Conservation (phyloP, 352 stramenopile species). For the Phytophthora europaea region DNA sequence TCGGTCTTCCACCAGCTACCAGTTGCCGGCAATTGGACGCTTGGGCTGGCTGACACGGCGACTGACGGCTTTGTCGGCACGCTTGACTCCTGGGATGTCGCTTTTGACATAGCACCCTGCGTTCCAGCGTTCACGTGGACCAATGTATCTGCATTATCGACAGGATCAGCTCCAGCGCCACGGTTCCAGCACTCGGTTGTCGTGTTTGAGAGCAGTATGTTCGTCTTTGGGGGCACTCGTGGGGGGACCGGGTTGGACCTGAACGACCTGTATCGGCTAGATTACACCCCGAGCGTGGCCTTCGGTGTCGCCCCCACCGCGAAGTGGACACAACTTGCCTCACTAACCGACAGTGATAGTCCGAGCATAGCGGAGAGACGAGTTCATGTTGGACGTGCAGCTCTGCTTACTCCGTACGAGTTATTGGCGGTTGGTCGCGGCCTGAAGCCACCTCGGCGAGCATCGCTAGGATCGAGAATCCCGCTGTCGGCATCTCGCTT, state of each 20-base stretch:
- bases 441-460: conserved; percentile 31
- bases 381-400: conserved; percentile 41
- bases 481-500: conserved; percentile 33
- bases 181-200: conserved; percentile 74
- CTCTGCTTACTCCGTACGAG: conserved; percentile 61
- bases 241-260: conserved; percentile 41
- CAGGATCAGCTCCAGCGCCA: conserved; percentile 49
- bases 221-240: conserved; percentile 68
- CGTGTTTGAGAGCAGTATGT: conserved; percentile 70
- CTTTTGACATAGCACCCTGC: conserved; percentile 64
- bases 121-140: conserved; percentile 67
- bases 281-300: conserved; percentile 51
- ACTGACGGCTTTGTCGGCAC: conserved; percentile 52
- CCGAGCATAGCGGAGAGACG: conserved; percentile 36
- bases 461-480: conserved; percentile 34
- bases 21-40: conserved; percentile 65
- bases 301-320: conserved; percentile 23
- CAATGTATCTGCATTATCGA: conserved; percentile 41
- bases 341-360: conserved; percentile 31
- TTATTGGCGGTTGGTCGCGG: conserved; percentile 51
- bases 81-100: conserved; percentile 63
- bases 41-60: conserved; percentile 56
- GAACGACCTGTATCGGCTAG: conserved; percentile 69
- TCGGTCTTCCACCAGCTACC: conserved; percentile 67
- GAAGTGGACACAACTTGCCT: conserved; percentile 57